These are phyloP conservation scores for Omphalotus olearius DNA, from an alignment of 1,284 basidiomycete genomes.

Conservation along the genomic window DNA sequence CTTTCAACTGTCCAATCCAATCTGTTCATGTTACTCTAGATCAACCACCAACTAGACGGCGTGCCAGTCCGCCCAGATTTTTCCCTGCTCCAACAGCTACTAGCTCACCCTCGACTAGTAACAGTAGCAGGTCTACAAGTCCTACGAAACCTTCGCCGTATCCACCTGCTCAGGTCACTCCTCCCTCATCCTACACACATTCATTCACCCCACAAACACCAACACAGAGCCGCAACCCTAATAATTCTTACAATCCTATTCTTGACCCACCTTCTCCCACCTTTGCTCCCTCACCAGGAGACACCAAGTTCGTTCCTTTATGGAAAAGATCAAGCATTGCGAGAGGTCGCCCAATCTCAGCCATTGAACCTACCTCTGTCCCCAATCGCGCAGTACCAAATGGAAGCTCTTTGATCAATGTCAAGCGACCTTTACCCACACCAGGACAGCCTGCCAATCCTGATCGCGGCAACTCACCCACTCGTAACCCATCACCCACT, in stretches of 20 bases:
- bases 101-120: too few species aligned
- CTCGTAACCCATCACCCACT: neutral
- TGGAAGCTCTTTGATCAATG: neutral
- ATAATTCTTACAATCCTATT: neutral
- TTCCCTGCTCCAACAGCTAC: neutral
- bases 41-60: neutral
- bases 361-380: neutral
- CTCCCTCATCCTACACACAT: too few species aligned
- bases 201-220: too few species aligned
- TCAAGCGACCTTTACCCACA: too few species aligned
- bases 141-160: too few species aligned
- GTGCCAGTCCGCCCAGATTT: constrained; percentile 5
- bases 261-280: neutral
- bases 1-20: too few species aligned
- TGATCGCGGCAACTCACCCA: neutral
- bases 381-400: neutral
- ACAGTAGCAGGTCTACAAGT: too few species aligned
- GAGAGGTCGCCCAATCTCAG: too few species aligned
- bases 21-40: too few species aligned
- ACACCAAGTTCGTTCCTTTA: constrained; percentile 8
- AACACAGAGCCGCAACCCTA: neutral
- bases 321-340: constrained; percentile 5
- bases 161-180: too few species aligned
- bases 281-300: neutral
- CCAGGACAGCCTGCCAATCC: neutral